Conservation (phyloP, 2,329 filamentous ascomycete species). For the Rutstroemia sp. region DNA sequence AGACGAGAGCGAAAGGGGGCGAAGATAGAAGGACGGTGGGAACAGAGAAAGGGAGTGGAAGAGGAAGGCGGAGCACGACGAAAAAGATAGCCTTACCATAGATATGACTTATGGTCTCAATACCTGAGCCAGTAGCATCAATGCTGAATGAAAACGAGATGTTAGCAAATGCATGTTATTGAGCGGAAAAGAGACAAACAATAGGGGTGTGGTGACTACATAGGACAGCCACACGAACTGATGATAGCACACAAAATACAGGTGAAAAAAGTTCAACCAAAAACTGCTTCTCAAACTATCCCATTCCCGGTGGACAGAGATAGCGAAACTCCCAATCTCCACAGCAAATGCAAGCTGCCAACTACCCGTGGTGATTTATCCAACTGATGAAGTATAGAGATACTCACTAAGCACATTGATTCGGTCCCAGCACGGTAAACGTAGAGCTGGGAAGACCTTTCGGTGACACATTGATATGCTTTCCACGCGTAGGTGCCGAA, state of each 20-base stretch:
- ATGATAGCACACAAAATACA: too few relatives aligned
- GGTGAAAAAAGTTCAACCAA: too few relatives aligned
- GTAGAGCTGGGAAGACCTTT: constrained; percentile 61
- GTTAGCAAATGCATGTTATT: not conserved
- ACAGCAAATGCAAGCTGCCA: not conserved
- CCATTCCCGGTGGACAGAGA: too few relatives aligned
- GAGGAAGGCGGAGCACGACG: too few relatives aligned
- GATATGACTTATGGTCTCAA: constrained; percentile 8
- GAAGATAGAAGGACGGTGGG: too few relatives aligned
- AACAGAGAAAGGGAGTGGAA: too few relatives aligned
- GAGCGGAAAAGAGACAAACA: not conserved
- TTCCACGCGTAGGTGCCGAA: constrained; percentile 59
- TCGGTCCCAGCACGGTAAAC: constrained; percentile 49
- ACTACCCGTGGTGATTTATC: too few relatives aligned
- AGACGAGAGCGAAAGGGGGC: too few relatives aligned
- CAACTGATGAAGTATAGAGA: too few relatives aligned
- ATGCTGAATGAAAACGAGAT: not conserved
- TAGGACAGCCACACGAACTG: too few relatives aligned
- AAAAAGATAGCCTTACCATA: not conserved
- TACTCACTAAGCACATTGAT: constrained; percentile 26
- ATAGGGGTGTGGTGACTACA: too few relatives aligned
- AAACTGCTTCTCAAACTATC: too few relatives aligned
- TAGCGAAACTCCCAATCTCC: not conserved
- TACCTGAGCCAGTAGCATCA: not conserved
- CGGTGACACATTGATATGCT: constrained; percentile 72